phyloP scores from a whole-genome alignment of 106 monocot species.

The Vanilla planifolia region DNA sequence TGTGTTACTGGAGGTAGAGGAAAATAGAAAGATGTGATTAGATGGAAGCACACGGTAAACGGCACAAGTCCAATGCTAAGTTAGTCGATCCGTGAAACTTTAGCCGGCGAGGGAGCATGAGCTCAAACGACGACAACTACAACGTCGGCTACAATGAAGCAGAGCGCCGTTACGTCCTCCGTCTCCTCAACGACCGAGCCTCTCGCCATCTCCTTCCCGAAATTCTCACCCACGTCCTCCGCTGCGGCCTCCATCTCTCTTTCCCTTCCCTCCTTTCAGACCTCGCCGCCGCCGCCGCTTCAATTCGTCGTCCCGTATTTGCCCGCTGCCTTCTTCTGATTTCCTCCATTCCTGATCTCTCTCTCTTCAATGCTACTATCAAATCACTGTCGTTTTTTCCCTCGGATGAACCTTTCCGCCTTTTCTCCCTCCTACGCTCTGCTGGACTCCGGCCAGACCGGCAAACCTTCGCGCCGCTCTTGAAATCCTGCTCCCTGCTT shows the following conservation, averaged over 20 bases:
- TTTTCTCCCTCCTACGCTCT: conserved; percentile 10
- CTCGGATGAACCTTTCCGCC: conserved; percentile 4
- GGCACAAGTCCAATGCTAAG: too few species aligned
- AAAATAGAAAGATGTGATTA: too few species aligned
- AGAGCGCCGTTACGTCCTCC: conserved; percentile 11
- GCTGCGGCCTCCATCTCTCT: conserved; percentile 9
- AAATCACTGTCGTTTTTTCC: conserved; percentile 9
- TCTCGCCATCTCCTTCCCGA: conserved; percentile 8
- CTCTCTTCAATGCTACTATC: conserved; percentile 15
- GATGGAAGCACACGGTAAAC: too few species aligned
- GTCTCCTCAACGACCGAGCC: conserved; percentile 17
- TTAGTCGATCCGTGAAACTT: too few species aligned
- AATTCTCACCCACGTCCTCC: conserved; percentile 18
- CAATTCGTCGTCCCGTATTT: neutral
- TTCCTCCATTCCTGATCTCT: neutral
- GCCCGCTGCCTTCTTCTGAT: conserved; percentile 1
- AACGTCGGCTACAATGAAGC: neutral
- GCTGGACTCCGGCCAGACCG: conserved; percentile 1
- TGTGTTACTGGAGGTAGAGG: too few species aligned
- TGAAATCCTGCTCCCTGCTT: conserved; percentile 11
- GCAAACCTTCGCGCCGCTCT: conserved; percentile 14
- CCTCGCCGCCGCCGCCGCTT: conserved; percentile 9
- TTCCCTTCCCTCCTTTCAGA: conserved; percentile 6
- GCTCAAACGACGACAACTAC: neutral
- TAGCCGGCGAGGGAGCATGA: too few species aligned